Evolutionary conservation across 495 filamentous ascomycete species (phyloP), one percentile per base, ranked within the genome.

Genomic region (Tuber aestivum): DNA sequence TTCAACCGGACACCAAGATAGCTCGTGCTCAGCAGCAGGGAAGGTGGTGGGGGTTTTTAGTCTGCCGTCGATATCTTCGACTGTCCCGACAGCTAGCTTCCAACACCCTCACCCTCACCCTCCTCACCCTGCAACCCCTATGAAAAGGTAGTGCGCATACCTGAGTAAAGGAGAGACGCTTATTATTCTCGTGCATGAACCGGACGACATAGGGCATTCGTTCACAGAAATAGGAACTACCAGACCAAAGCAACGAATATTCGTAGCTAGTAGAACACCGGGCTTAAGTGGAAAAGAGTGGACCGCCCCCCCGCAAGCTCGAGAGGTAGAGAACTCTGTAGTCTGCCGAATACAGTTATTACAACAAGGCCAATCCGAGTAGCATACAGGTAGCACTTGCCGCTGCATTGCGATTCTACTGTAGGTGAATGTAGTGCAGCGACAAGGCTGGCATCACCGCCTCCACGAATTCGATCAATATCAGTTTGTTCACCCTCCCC

Each of bases 111-210:
- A 9, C n/a, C 45, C 20, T 18, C 12, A 12, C 42, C 42, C 5
- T 42, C 44, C 44, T n/a, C n/a, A n/a, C 9, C 48, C 23, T 56
- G 50, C 56, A 65, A 65, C n/a, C 56, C 2, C n/a, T 1, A 56
- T n/a, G 50, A 56, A 56, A 56, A 56, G 50, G 50, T 5, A 65
- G n/a, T 65, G 56, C 56, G n/a, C 56, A 32, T 65, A 65, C 56
- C 56, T 65, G 56, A 65, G 56, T 10, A n/a, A 65, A 65, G 32
- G 32, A 65, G 27, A 65, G 56, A 32, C 18, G 50, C n/a, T 32
- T 65, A 14, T 65, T 27, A 32, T 65, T 32, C 27, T 32, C 14
- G 56, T 16, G 56, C 56, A 32, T 23, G 18, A 32, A 32, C n/a
- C 56, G 12, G 12, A 1, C 45, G 0, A 48, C 45, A n/a, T n/a